Evolutionary conservation across 805 yeast genomes (phyloP).

Genomic region (Ogataea angusta): DNA sequence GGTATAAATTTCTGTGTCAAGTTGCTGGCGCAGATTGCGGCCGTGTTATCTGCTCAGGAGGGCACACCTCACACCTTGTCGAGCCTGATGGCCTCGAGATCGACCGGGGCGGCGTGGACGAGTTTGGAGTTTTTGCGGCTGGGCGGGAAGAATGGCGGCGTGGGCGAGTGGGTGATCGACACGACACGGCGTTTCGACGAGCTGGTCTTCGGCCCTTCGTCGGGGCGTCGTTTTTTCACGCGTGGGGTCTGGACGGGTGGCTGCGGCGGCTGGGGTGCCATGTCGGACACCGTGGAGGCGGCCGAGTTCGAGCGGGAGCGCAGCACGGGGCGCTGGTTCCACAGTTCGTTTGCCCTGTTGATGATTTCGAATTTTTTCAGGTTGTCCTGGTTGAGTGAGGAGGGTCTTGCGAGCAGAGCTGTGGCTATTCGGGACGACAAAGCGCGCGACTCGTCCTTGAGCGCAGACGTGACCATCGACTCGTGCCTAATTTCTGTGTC

Average conservation of each 20-base stretch:
- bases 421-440: slow-evolving; percentile 16
- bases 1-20: not conserved
- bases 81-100: slow-evolving; percentile 30
- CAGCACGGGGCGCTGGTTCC: slow-evolving; percentile 28
- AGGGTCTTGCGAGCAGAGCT: slow-evolving; percentile 12
- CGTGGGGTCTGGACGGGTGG: not conserved
- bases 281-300: slow-evolving; percentile 8
- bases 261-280: slow-evolving; percentile 2
- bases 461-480: slow-evolving; percentile 30
- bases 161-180: slow-evolving; percentile 14
- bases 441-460: slow-evolving; percentile 31
- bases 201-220: slow-evolving; percentile 5
- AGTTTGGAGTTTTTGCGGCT: slow-evolving; percentile 28
- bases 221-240: slow-evolving; percentile 20
- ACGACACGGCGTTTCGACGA: slow-evolving; percentile 24
- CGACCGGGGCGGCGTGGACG: slow-evolving; percentile 31
- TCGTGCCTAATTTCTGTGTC: slow-evolving; percentile 36
- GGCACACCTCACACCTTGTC: slow-evolving; percentile 9
- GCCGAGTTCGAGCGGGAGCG: slow-evolving; percentile 13
- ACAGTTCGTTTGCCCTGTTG: slow-evolving; percentile 34
- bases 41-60: slow-evolving; percentile 1
- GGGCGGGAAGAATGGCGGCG: slow-evolving; percentile 9
- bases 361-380: slow-evolving; percentile 34
- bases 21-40: not conserved
- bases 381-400: slow-evolving; percentile 6